Evolutionary conservation across 192 early-diverging fungal species (phyloP), one percentile per base, ranked within the genome.

Genomic region (Linnemannia schmuckeri): DNA sequence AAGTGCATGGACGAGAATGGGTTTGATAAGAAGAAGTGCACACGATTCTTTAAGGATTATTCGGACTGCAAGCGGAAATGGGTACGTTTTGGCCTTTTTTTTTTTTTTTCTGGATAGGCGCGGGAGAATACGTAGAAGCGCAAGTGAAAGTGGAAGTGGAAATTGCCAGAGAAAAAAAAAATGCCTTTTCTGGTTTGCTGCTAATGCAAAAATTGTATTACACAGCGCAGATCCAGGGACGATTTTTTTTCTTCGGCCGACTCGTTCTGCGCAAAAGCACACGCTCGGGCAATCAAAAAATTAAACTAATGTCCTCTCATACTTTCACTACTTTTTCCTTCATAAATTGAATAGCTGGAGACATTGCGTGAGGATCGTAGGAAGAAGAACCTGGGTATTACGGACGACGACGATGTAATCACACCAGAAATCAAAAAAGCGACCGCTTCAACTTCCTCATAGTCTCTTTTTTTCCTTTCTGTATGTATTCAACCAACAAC

Each of bases 41-140:
- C 90, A 69, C 84, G 83, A 57, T 90, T 83, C 75, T 93, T 91
- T 66, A 81, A 91, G 47, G 88, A 90, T 42, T 93, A 91, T 61
- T 80, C 86, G 63, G 92, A 93, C 73, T 93, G 92, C 75, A 93
- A 93, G 74, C 90, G 90, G 82, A 89, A 91, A 82, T 93, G 92
- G 92, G 92, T 91, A 90, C 80, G 78, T 73, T 61, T 74, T 49
- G 54, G 54, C 54, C 10, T 54, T 27, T 49, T 27, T 49, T 8
- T 18, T 7, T 74, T 47, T n/a, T 52, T 44, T n/a, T 49, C 7
- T 41, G n/a, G n/a, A n/a, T 46, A 46, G 15, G 44, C 44, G 30
- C 10, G 18, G 35, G 10, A 37, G 27, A 69, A 35, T 69, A 69
- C n/a, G 66, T 33, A 1, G 66, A 69, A 69, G 35, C 10, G 44